Base-by-base conservation (phyloP, 768 basidiomycete genomes). In the Albatrellus ellisii region DNA sequence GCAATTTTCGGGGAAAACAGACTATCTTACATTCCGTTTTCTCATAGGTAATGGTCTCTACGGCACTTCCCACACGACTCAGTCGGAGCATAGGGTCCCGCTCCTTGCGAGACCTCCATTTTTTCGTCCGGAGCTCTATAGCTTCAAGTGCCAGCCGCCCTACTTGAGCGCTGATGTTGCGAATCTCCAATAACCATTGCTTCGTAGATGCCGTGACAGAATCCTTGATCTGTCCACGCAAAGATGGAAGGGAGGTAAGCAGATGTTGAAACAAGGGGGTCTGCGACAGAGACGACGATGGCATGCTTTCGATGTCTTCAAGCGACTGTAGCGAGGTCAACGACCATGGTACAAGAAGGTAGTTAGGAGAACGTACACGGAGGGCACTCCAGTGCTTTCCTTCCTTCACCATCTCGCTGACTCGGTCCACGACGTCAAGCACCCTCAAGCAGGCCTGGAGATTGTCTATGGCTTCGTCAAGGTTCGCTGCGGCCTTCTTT, bases 361-460 rank as follows among this genome's bases (percentile, higher is more conserved):
- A 47, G n/a, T n/a, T n/a, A n/a, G n/a, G n/a, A n/a, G 18, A 28
- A 69, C 89, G 60, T 59, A 95, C 90, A 67, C 94, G 70, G 58
- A 98, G 60, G 34, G 95, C 95, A 57, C 90, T 92, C 87, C 90
- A 98, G 62, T 90, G 97, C 66, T 83, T 91, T 41, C 86, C 85
- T 53, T 91, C 80, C 53, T 75, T 73, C 53, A 99, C 84, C 80
- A 98, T 90, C 57, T 88, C 78, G 26, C 86, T 79, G 38, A 98
- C 89, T 33, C 90, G 77, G 59, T 90, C 75, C 11, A 95, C 82
- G 45, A 95, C 79, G 56, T 99, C 95, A 49, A 99, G 65, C 4
- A 98, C 78, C 45, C 90, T 77, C 46, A 99, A 64, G 55, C 87
- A 94, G 11, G 88, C 84, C 61, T 98, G 92, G 10, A 98, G 63